Evolutionary conservation across 805 yeast genomes (phyloP), one percentile per base, ranked within the genome.

Genomic region (Yamadazyma akitaensis): DNA sequence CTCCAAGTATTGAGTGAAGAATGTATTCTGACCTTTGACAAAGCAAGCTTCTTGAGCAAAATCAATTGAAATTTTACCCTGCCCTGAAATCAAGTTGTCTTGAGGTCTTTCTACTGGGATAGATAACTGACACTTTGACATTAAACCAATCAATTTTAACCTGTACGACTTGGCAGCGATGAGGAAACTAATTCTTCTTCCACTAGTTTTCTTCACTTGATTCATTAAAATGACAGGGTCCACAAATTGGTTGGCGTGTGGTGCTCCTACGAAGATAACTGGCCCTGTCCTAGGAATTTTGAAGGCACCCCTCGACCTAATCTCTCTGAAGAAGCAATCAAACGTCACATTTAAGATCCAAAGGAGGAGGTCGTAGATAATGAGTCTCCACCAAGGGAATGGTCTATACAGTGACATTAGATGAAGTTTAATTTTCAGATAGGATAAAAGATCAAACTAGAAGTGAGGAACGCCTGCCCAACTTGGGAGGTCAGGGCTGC

Each of bases 181-280:
- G 51, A 92, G 70, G 61, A 91, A 90, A 17, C 89, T 80, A 13
- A 88, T 78, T 36, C 92, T 70, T 51, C 96, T 74, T 7, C 81
- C 77, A 1, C 85, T 76, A 47, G 80, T 81, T 42, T 72, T 70
- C 55, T 82, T 79, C 21, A 88, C 92, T 60, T 86, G 92, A 40
- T 86, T 84, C 86, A 88, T 84, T 40, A 94, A 72, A 43, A 94
- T 77, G 41, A 91, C 80, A 1, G 94, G 92, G 44, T 80, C 80
- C 30, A 91, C 89, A 61, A 91, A 91, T 67, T 88, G 96, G 60
- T 88, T 88, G n/a, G 96, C 96, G 69, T 92, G 99, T 1, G 98
- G 98, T 2, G 97, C 99, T 10, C 94, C 95, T 31, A 94, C 98
- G 51, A 94, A 84, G 45, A 92, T 85, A 8, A 90, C 84, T 0